A percentile compares a stretch with the other conserved stretches of the same genome.
These are phyloP conservation scores for Calocybe gangraenosa DNA, from an alignment of 768 basidiomycete genomes.

Conservation along the genomic window DNA sequence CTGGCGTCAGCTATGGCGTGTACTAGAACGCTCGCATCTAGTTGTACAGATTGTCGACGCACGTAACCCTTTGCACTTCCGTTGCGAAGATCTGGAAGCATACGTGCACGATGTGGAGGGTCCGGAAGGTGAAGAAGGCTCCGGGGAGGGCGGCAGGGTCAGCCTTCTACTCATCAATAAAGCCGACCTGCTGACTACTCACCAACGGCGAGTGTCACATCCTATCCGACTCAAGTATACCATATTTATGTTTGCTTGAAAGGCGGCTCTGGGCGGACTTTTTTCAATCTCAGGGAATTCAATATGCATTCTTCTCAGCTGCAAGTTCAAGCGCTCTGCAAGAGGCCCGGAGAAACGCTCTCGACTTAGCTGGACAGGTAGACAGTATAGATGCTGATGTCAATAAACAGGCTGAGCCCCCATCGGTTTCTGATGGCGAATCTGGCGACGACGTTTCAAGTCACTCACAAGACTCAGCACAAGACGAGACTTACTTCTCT, in stretches of 20 bases:
- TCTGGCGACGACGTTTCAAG: slow-evolving; percentile 11
- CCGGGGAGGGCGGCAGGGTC: slow-evolving; percentile 66
- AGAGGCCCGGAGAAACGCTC: slow-evolving; percentile 56
- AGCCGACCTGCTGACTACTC: slow-evolving; percentile 81
- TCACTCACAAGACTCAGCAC: slow-evolving; percentile 21
- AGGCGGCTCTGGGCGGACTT: slow-evolving; percentile 91
- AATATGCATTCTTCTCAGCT: slow-evolving; percentile 93
- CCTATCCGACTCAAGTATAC: not conserved
- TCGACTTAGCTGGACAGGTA: slow-evolving; percentile 11
- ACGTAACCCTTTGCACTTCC: slow-evolving; percentile 87
- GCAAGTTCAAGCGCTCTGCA: slow-evolving; percentile 84
- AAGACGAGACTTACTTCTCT: slow-evolving; percentile 43
- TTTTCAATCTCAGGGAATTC: slow-evolving; percentile 70
- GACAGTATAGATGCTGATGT: slow-evolving; percentile 3
- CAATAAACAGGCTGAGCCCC: slow-evolving; percentile 5
- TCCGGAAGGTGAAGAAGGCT: slow-evolving; percentile 74
- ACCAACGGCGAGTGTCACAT: slow-evolving; percentile 62
- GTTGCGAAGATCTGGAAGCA: slow-evolving; percentile 86
- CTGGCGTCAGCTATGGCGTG: slow-evolving; percentile 98
- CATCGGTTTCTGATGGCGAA: slow-evolving; percentile 26
- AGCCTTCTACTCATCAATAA: slow-evolving; percentile 92
- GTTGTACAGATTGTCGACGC: slow-evolving; percentile 96
- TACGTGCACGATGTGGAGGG: slow-evolving; percentile 87
- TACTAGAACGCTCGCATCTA: slow-evolving; percentile 91
- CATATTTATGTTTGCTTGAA: slow-evolving; percentile 1